Percentiles rank a stretch among this genome's conserved stretches.
Evolutionary conservation across 169 alveolate genomes (phyloP).

Genomic region (Plasmodium yoelii): DNA sequence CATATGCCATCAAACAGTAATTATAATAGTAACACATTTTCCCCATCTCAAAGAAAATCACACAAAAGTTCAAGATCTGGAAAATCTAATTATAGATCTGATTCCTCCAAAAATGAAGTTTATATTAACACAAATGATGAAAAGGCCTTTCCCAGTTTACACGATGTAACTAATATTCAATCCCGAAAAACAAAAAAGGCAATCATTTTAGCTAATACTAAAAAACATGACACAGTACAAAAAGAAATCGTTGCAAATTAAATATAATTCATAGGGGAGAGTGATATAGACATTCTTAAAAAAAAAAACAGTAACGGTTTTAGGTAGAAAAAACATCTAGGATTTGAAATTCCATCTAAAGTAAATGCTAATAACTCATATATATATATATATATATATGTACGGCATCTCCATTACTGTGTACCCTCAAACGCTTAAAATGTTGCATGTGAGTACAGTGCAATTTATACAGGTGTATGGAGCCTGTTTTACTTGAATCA

Average conservation of each 20-base stretch:
- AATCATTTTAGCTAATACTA: conserved; percentile 26
- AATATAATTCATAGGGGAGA: neutral
- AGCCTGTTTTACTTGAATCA: neutral
- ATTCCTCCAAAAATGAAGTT: conserved; percentile 25
- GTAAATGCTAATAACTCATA: neutral
- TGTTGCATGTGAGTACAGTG: neutral
- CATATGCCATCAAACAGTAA: conserved; percentile 23
- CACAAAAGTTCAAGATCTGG: conserved; percentile 11
- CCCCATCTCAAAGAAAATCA: conserved; percentile 14
- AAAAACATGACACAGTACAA: conserved; percentile 20
- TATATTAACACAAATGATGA: conserved; percentile 67
- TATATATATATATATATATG: neutral
- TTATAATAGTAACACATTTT: conserved; percentile 8
- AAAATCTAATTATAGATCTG: conserved; percentile 22
- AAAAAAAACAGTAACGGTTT: neutral
- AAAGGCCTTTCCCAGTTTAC: conserved; percentile 74
- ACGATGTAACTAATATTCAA: conserved; percentile 62
- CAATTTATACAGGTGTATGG: neutral
- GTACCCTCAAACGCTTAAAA: neutral
- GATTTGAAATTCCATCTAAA: neutral
- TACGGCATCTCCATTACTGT: no score
- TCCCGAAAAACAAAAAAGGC: conserved; percentile 47
- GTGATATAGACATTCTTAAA: neutral
- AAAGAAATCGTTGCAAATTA: neutral
- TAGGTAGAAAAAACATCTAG: neutral